phyloP scores from a whole-genome alignment of 768 basidiomycete genomes.

The Phlegmacium glaucopus region DNA sequence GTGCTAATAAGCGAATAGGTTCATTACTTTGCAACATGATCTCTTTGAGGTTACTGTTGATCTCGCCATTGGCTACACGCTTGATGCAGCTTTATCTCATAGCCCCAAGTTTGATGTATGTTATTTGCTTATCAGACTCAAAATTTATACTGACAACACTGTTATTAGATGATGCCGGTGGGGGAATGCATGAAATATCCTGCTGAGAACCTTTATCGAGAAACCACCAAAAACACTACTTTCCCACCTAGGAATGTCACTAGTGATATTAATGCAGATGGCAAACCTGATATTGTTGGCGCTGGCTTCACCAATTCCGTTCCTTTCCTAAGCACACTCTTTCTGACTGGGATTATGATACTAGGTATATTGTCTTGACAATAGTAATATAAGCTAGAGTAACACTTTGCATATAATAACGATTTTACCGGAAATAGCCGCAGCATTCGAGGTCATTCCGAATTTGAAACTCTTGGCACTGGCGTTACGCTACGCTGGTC shows the following conservation, averaged over 20 bases:
- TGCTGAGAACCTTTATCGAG: conserved; percentile 72
- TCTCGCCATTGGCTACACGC: conserved; percentile 82
- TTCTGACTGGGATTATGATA: not conserved
- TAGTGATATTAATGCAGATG: conserved; percentile 37
- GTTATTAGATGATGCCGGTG: conserved; percentile 61
- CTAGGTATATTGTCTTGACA: not conserved
- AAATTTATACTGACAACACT: conserved; percentile 2
- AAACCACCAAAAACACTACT: conserved; percentile 70
- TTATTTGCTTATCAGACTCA: conserved; percentile 1
- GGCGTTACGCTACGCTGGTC: no score
- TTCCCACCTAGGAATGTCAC: conserved; percentile 50
- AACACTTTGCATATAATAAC: not conserved
- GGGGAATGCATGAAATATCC: conserved; percentile 69
- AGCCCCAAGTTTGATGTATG: conserved; percentile 62
- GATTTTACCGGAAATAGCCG: not conserved
- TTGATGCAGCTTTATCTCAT: conserved; percentile 69
- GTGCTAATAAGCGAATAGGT: conserved; percentile 36
- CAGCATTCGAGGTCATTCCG: not conserved
- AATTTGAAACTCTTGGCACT: conserved; percentile 1
- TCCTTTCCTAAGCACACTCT: not conserved
- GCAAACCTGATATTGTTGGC: conserved; percentile 23
- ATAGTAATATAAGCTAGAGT: not conserved
- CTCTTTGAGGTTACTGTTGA: conserved; percentile 83
- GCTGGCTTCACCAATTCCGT: not conserved
- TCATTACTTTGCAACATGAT: conserved; percentile 89